phyloP scores from a whole-genome alignment of 1,139 yeast genomes.

The Eremothecium gossypii region DNA sequence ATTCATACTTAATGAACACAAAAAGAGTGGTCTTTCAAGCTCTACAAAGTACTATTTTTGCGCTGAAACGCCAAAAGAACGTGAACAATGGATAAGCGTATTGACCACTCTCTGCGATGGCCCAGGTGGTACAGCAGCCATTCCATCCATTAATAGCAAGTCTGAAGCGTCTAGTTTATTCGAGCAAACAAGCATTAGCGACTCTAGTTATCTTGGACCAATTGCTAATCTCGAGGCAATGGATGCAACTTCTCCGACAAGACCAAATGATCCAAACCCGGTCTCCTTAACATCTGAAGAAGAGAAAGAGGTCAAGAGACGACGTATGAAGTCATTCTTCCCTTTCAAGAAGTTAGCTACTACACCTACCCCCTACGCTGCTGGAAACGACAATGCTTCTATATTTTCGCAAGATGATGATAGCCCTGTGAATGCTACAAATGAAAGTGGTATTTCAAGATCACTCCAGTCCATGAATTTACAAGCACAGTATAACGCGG shows the following conservation, averaged over 20 bases:
- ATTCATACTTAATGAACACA: slow-evolving; percentile 58
- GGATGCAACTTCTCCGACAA: slow-evolving; percentile 15
- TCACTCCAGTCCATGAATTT: slow-evolving; percentile 26
- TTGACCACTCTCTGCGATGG: slow-evolving; percentile 39
- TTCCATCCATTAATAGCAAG: slow-evolving; percentile 4
- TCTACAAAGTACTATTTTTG: slow-evolving; percentile 64
- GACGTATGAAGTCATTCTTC: slow-evolving; percentile 50
- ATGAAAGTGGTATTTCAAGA: slow-evolving; percentile 20
- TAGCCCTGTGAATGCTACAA: neutral
- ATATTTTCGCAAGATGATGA: slow-evolving; percentile 7
- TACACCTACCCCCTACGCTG: slow-evolving; percentile 8
- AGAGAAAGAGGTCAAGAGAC: slow-evolving; percentile 35
- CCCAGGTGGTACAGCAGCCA: neutral
- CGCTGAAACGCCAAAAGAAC: slow-evolving; percentile 72
- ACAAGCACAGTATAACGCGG: slow-evolving; percentile 18
- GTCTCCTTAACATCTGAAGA: slow-evolving; percentile 14
- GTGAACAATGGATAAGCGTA: slow-evolving; percentile 68
- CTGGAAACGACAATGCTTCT: slow-evolving; percentile 7
- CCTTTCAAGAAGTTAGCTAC: slow-evolving; percentile 40
- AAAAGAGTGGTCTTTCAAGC: slow-evolving; percentile 46
- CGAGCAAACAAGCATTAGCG: slow-evolving; percentile 9
- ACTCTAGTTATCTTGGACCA: slow-evolving; percentile 9
- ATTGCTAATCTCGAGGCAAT: slow-evolving; percentile 10
- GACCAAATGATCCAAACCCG: slow-evolving; percentile 15
- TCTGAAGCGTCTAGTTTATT: slow-evolving; percentile 7